phyloP scores from a whole-genome alignment of 441 rosid genomes.

The Eutrema salsugineum region DNA sequence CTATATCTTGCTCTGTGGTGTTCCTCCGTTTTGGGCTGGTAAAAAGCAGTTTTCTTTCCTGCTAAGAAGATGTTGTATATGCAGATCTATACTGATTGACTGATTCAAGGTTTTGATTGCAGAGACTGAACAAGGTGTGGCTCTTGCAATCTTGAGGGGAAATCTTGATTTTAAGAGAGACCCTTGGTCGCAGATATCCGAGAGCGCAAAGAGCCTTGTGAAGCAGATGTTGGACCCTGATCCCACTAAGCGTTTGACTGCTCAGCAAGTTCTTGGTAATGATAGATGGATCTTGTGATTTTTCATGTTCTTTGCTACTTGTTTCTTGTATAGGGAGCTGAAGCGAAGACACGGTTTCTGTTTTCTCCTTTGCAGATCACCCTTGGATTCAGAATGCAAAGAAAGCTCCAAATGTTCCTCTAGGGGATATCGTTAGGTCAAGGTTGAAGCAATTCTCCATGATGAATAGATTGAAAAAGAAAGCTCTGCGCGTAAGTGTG shows the following conservation, averaged over 20 bases:
- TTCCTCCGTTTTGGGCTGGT: constrained; percentile 99
- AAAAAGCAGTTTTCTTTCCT: background rate
- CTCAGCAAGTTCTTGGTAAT: constrained; percentile 94
- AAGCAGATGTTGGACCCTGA: constrained; percentile 84
- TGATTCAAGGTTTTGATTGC: constrained; percentile 15
- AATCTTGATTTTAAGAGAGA: constrained; percentile 90
- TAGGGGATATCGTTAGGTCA: constrained; percentile 94
- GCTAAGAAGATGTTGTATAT: background rate
- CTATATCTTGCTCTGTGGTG: constrained; percentile 87
- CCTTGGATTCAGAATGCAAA: constrained; percentile 93
- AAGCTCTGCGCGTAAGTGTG: constrained; percentile 71
- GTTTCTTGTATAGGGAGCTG: background rate
- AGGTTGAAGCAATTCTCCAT: constrained; percentile 91
- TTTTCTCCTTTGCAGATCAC: constrained; percentile 48
- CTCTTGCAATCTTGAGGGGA: constrained; percentile 89
- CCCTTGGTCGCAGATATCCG: constrained; percentile 97
- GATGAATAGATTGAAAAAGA: constrained; percentile 97
- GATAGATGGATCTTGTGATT: background rate
- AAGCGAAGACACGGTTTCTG: background rate
- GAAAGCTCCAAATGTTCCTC: constrained; percentile 96
- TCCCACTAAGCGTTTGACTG: constrained; percentile 78
- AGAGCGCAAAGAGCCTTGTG: constrained; percentile 84
- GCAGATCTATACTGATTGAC: background rate
- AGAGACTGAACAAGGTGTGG: constrained; percentile 99
- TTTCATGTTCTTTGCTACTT: background rate